Evolutionary conservation across 768 basidiomycete species (phyloP).

Genomic region (Trametes meyenii): DNA sequence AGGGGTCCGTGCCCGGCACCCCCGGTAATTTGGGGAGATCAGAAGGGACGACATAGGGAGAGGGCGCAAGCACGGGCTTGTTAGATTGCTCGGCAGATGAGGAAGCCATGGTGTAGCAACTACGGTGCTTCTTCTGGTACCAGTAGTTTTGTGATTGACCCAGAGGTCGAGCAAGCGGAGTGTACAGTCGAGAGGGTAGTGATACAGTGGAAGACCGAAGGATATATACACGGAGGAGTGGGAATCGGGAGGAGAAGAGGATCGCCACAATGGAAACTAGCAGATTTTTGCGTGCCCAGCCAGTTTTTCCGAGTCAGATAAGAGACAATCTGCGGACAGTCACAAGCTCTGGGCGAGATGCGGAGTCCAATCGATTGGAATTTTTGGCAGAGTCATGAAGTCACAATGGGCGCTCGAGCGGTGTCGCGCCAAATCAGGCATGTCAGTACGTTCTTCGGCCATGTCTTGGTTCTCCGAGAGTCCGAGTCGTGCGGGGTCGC

Average conservation of each 20-base stretch:
- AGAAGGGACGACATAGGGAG: conserved; percentile 24
- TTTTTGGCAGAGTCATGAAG: conserved; percentile 19
- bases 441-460: conserved; percentile 2
- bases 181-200: background rate
- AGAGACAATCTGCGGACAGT: conserved; percentile 2
- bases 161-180: background rate
- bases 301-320: conserved; percentile 2
- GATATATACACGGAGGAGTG: conserved; percentile 23
- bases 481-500: background rate
- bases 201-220: background rate
- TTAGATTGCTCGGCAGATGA: conserved; percentile 7
- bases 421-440: conserved; percentile 12
- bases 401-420: background rate
- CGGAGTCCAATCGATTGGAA: conserved; percentile 21
- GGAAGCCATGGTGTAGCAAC: conserved; percentile 14
- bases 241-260: conserved; percentile 15
- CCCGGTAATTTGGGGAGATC: conserved; percentile 39
- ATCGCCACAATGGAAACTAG: conserved; percentile 8
- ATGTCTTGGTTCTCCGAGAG: background rate
- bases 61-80: conserved; percentile 17
- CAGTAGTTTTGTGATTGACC: background rate
- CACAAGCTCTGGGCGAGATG: conserved; percentile 10
- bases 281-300: background rate
- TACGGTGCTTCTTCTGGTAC: background rate
- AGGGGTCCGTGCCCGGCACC: conserved; percentile 58